A percentile compares a stretch with the other conserved stretches of the same genome.
These are phyloP conservation scores for Candida fluviatilis DNA, from an alignment of 805 yeast genomes.

Conservation along the genomic window DNA sequence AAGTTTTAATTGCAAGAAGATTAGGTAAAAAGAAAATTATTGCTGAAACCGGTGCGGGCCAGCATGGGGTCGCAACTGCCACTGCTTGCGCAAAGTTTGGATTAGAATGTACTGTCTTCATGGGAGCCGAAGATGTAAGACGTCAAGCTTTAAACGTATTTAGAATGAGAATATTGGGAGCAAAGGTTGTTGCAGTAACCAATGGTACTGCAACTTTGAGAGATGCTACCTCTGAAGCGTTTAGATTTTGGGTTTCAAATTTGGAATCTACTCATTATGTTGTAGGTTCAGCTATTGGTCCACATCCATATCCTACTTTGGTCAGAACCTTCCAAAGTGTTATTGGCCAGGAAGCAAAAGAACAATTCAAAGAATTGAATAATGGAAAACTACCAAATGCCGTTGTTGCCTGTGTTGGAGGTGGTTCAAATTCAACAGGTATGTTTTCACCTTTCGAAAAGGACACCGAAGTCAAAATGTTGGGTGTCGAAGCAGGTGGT, in stretches of 20 bases:
- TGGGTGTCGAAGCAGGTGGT: conserved; percentile 99
- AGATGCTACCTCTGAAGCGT: conserved; percentile 97
- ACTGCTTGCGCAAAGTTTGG: conserved; percentile 94
- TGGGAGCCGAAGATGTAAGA: conserved; percentile 99
- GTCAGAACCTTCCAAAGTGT: conserved; percentile 98
- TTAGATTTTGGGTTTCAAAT: conserved; percentile 91
- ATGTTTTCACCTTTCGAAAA: conserved; percentile 91
- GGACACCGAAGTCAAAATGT: conserved; percentile 66
- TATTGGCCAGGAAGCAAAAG: conserved; percentile 91
- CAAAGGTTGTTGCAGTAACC: conserved; percentile 87
- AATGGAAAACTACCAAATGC: conserved; percentile 86
- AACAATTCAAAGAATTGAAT: conserved; percentile 78
- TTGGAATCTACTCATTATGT: conserved; percentile 85
- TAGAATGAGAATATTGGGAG: conserved; percentile 95
- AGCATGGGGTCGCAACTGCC: conserved; percentile 91
- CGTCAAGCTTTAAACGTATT: conserved; percentile 98
- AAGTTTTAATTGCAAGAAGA: conserved; percentile 73
- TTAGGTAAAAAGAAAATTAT: conserved; percentile 72
- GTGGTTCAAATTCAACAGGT: conserved; percentile 97
- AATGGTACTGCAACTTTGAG: conserved; percentile 95
- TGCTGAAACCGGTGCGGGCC: conserved; percentile 94
- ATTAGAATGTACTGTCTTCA: conserved; percentile 85
- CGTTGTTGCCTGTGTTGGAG: conserved; percentile 98
- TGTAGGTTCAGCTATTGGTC: conserved; percentile 98
- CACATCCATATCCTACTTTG: conserved; percentile 97